A percentile compares a stretch with the other conserved stretches of the same genome.
These are phyloP conservation scores for Ganoderma boninense DNA, from an alignment of 1,284 basidiomycete genomes.

Conservation along the genomic window DNA sequence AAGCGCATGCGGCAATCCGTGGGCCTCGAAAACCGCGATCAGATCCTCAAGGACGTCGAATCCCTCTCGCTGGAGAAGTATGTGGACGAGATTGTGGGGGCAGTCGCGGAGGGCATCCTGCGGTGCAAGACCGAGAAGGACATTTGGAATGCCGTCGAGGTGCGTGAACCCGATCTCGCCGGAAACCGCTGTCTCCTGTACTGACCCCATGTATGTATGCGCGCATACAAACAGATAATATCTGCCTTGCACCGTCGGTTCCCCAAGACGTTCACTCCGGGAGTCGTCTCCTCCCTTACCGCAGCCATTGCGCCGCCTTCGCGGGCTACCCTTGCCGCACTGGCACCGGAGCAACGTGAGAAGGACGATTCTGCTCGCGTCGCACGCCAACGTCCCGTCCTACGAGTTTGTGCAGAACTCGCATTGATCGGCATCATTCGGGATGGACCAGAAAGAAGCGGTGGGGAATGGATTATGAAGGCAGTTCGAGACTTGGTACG, in stretches of 20 bases:
- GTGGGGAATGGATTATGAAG: conserved; percentile 90
- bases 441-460: conserved; percentile 71
- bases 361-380: conserved; percentile 91
- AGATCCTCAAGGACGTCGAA: conserved; percentile 91
- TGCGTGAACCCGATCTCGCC: conserved; percentile 46
- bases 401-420: conserved; percentile 90
- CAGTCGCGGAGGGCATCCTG: conserved; percentile 85
- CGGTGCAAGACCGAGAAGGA: conserved; percentile 92
- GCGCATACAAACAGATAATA: conserved; percentile 58
- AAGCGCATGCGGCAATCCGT: conserved; percentile 88
- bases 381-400: conserved; percentile 82
- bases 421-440: conserved; percentile 86
- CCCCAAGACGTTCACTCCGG: conserved; percentile 79
- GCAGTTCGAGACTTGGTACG: conserved; percentile 83
- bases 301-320: conserved; percentile 73
- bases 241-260: conserved; percentile 92
- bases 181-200: conserved; percentile 7
- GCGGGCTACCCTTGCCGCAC: conserved; percentile 62
- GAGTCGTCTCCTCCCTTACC: conserved; percentile 72
- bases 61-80: conserved; percentile 94
- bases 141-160: conserved; percentile 92
- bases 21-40: conserved; percentile 81
- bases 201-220: conserved; percentile 29
- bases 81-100: conserved; percentile 92
- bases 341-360: conserved; percentile 86